Evolutionary conservation across 2,329 filamentous ascomycete genomes (phyloP).

Genomic region (Pyricularia pennisetigena): DNA sequence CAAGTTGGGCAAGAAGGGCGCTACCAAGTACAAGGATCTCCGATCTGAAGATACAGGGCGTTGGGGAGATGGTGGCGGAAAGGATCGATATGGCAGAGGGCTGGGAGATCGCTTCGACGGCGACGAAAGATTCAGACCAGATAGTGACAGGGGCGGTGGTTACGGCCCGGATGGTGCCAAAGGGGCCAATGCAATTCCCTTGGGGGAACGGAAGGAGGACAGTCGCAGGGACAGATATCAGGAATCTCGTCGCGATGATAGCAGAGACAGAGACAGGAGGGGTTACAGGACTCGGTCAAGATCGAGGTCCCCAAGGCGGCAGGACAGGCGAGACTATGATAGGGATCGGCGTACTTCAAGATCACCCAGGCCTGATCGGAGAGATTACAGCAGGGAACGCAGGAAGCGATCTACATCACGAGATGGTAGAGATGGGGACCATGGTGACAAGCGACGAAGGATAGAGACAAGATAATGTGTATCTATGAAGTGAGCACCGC

Average conservation of each 20-base stretch:
- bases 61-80: slow-evolving; percentile 61
- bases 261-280: slow-evolving; percentile 16
- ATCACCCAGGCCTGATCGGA: slow-evolving; percentile 30
- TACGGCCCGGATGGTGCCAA: slow-evolving; percentile 29
- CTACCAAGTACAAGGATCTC: slow-evolving; percentile 83
- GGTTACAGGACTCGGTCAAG: slow-evolving; percentile 21
- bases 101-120: slow-evolving; percentile 26
- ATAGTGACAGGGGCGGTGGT: slow-evolving; percentile 38
- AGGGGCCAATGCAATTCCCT: slow-evolving; percentile 61
- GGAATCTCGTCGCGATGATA: slow-evolving; percentile 13
- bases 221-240: slow-evolving; percentile 11
- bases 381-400: slow-evolving; percentile 34
- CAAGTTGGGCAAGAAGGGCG: slow-evolving; percentile 83
- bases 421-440: slow-evolving; percentile 38
- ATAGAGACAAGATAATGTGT: slow-evolving; percentile 27
- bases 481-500: too few species aligned
- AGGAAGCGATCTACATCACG: slow-evolving; percentile 48
- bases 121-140: slow-evolving; percentile 61
- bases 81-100: slow-evolving; percentile 22
- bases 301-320: slow-evolving; percentile 32
- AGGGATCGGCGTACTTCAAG: background rate
- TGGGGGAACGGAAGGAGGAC: slow-evolving; percentile 48
- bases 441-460: slow-evolving; percentile 46
- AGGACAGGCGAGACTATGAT: background rate
- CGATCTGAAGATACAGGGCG: slow-evolving; percentile 81